Evolutionary conservation across 1,284 basidiomycete species (phyloP).

Genomic region (Schizophyllum amplum): DNA sequence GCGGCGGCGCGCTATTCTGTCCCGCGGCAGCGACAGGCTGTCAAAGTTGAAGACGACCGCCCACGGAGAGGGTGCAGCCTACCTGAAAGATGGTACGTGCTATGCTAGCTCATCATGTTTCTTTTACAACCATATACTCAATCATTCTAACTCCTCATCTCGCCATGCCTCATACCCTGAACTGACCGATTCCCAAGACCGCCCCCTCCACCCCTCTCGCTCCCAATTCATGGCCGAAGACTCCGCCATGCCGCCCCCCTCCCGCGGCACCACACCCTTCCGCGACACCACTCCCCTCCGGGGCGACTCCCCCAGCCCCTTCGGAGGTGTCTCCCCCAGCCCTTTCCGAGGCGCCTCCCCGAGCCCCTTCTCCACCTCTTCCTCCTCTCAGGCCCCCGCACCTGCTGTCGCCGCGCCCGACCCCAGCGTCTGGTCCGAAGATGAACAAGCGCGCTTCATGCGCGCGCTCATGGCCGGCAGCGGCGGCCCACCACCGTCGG

Average conservation of each 20-base stretch:
- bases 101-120: neutral
- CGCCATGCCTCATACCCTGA: neutral
- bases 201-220: slow-evolving; percentile 6
- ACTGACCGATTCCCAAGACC: neutral
- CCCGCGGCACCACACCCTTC: slow-evolving; percentile 23
- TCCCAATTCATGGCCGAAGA: slow-evolving; percentile 55
- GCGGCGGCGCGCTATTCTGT: slow-evolving; percentile 64
- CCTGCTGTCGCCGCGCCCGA: slow-evolving; percentile 27
- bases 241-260: slow-evolving; percentile 20
- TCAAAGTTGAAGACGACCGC: slow-evolving; percentile 69
- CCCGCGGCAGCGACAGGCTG: slow-evolving; percentile 60
- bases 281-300: too few relatives aligned
- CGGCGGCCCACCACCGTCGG: slow-evolving; percentile 7
- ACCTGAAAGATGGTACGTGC: slow-evolving; percentile 43
- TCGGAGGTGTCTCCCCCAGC: too few relatives aligned
- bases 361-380: slow-evolving; percentile 8
- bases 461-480: slow-evolving; percentile 46
- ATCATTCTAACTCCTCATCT: neutral
- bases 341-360: too few relatives aligned
- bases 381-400: slow-evolving; percentile 16
- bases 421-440: slow-evolving; percentile 52
- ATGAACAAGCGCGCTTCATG: slow-evolving; percentile 59
- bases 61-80: slow-evolving; percentile 63
- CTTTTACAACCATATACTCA: neutral
- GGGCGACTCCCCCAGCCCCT: too few relatives aligned